phyloP scores from a whole-genome alignment of 148 eudicot genomes.

The Camellia lanceoleosa region DNA sequence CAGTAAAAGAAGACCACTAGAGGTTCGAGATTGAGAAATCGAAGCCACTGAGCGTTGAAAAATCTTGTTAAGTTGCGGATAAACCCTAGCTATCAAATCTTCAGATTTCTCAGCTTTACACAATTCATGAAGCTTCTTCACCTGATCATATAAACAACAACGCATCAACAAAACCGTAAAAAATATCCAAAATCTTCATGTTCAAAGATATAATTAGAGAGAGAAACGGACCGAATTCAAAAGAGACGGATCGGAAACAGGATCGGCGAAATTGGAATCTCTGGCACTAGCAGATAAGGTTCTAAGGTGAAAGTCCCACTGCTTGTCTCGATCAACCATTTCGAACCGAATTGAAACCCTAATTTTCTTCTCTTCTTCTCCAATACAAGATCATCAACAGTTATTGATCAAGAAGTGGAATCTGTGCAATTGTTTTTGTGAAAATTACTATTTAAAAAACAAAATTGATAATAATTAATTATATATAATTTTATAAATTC shows the following conservation, averaged over 20 bases:
- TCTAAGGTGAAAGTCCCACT: slow-evolving; percentile 70
- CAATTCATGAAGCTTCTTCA: slow-evolving; percentile 61
- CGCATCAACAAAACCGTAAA: neutral
- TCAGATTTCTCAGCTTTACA: slow-evolving; percentile 83
- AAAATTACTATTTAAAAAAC: too few species aligned
- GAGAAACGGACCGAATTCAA: slow-evolving; percentile 53
- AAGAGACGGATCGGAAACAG: slow-evolving; percentile 74
- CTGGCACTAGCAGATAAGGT: slow-evolving; percentile 64
- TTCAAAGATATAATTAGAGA: neutral
- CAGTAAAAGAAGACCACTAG: slow-evolving; percentile 71
- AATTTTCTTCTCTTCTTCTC: too few species aligned
- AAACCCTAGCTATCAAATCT: slow-evolving; percentile 91
- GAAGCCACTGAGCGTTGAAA: slow-evolving; percentile 84
- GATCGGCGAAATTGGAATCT: slow-evolving; percentile 67
- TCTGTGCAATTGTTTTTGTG: too few species aligned
- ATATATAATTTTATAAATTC: too few species aligned
- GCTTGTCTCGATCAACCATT: slow-evolving; percentile 49
- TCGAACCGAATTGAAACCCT: neutral
- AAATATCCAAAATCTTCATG: neutral
- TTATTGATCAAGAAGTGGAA: too few species aligned
- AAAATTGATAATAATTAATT: too few species aligned
- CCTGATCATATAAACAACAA: slow-evolving; percentile 38
- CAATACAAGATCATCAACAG: too few species aligned
- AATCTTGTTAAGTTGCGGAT: slow-evolving; percentile 72
- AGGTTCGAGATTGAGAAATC: slow-evolving; percentile 58